Base-by-base conservation (phyloP, 257 asterid genomes). In the Nicotiana knightiana region DNA sequence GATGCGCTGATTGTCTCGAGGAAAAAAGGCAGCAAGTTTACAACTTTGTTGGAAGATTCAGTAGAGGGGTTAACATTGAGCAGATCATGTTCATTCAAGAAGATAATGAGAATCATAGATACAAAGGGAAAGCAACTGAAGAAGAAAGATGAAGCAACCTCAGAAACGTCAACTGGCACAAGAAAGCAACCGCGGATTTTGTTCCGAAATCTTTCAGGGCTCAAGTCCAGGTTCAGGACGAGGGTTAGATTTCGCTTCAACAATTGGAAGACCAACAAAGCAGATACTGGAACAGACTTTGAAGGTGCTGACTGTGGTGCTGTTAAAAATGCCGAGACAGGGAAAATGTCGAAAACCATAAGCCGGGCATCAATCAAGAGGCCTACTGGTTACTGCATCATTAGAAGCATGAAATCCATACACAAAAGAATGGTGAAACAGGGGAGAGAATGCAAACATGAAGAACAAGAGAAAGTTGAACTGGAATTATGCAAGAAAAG, bases 401-500 rank as follows among this genome's bases (percentile, higher is more conserved):
- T 33, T 53, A 30, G 43, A 3, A 67, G 64, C 53, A 68, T 58
- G 8, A 59, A 81, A 68, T 58, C 64, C 24, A 6, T 15, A 66
- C 16, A 11, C 4, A 73, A 83, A 21, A 59, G 37, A 28, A 43
- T 16, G n/a, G 58, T 24, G 79, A 28, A 51, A 28, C 55, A 3
- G 5, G 67, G 55, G 33, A 79, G n/a, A 75, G 17, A 55, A 28
- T 6, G 51, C 13, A 21, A 48, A 55, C 3, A 79, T 13, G 58
- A 46, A 18, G 57, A 63, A 75, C 75, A 65, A 39, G 81, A 70
- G 78, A 33, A 9, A 46, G 80, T 83, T 65, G 87, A 28, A 12
- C 54, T 78, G 71, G 95, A 91, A 57, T 88, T 92, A 9, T 93
- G 96, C 90, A 93, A 90, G 91, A 93, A 83, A 89, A 89, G 93